phyloP scores from a whole-genome alignment of 768 basidiomycete genomes.

The Trametes villosa region DNA sequence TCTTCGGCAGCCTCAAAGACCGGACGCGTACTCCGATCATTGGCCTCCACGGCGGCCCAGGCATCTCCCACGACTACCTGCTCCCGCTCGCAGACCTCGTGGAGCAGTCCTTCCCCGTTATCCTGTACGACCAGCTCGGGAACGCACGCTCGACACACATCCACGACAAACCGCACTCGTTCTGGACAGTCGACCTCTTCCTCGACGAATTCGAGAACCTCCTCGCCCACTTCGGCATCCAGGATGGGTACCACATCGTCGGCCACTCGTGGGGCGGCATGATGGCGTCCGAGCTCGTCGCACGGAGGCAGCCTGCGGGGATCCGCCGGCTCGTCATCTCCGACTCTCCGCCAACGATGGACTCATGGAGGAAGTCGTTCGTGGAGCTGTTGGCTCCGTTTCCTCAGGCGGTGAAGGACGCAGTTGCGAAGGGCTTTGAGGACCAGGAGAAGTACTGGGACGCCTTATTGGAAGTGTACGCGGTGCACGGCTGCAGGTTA shows the following conservation, averaged over 20 bases:
- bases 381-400: constrained; percentile 45
- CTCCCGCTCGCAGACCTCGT: constrained; percentile 43
- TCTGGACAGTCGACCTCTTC: constrained; percentile 56
- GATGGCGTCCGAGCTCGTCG: constrained; percentile 48
- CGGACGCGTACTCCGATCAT: constrained; percentile 44
- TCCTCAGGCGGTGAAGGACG: constrained; percentile 44
- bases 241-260: constrained; percentile 45
- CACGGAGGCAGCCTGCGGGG: constrained; percentile 47
- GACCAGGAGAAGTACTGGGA: constrained; percentile 46
- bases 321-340: constrained; percentile 51
- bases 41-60: constrained; percentile 54
- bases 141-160: constrained; percentile 50
- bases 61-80: constrained; percentile 47
- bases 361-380: constrained; percentile 45
- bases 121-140: constrained; percentile 59
- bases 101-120: constrained; percentile 42
- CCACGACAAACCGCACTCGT: constrained; percentile 38
- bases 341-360: constrained; percentile 49
- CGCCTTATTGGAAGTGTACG: constrained; percentile 46
- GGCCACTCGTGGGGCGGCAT: constrained; percentile 68
- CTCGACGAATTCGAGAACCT: constrained; percentile 58
- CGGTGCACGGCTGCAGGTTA: constrained; percentile 47
- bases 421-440: constrained; percentile 45
- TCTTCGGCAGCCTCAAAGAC: constrained; percentile 43
- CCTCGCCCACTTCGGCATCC: constrained; percentile 45